Percentiles rank a stretch among this genome's conserved stretches.
These are phyloP conservation scores for Gloeopeniophorella convolvens DNA, from an alignment of 768 basidiomycete species.

Conservation along the genomic window DNA sequence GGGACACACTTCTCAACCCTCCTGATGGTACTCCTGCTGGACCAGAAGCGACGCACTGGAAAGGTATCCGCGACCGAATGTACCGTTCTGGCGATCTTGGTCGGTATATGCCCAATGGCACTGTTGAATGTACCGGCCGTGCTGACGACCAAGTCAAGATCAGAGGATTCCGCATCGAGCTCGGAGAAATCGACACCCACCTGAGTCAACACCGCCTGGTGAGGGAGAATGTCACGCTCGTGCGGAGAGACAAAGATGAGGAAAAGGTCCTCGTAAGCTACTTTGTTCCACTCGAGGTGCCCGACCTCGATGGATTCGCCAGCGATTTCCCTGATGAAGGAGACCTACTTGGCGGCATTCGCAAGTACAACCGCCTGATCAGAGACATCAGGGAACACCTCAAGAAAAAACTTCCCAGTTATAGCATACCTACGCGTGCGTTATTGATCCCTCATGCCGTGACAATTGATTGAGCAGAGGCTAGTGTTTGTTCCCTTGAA, in stretches of 20 bases:
- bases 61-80: conserved; percentile 94
- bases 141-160: conserved; percentile 99
- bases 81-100: conserved; percentile 97
- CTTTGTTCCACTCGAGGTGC: conserved; percentile 81
- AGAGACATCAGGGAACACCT: conserved; percentile 91
- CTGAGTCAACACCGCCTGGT: conserved; percentile 89
- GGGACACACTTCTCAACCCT: conserved; percentile 70
- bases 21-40: conserved; percentile 42
- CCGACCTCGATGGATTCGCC: conserved; percentile 58
- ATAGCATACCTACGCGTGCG: conserved; percentile 87
- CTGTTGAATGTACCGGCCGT: conserved; percentile 93
- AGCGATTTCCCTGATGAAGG: conserved; percentile 53
- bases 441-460: conserved; percentile 16
- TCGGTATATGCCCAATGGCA: conserved; percentile 85
- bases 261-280: conserved; percentile 98
- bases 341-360: conserved; percentile 67
- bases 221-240: conserved; percentile 96
- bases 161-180: conserved; percentile 96
- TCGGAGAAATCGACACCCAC: conserved; percentile 96
- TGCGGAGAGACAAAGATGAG: conserved; percentile 96
- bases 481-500: conserved; percentile 89
- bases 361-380: conserved; percentile 80
- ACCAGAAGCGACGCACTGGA: conserved; percentile 80
- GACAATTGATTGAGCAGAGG: conserved; percentile 4
- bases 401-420: conserved; percentile 93